phyloP scores from a whole-genome alignment of 1,284 basidiomycete species.

The Takashimella koratensis region DNA sequence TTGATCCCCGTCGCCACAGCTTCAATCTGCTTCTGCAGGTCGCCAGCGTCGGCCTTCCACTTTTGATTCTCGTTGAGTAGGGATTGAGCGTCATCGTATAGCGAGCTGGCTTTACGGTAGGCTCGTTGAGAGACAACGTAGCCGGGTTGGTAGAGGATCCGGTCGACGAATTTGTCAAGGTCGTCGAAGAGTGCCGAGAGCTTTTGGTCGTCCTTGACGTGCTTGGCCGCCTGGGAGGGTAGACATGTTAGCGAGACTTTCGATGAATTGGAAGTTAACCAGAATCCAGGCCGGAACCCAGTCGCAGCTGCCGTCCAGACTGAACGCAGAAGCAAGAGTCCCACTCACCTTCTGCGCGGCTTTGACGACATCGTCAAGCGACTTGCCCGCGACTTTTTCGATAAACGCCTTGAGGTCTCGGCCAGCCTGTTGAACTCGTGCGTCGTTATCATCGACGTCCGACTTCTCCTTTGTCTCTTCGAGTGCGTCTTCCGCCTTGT shows the following conservation, averaged over 20 bases:
- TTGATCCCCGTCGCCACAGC: conserved; percentile 43
- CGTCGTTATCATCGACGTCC: conserved; percentile 46
- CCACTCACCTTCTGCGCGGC: conserved; percentile 41
- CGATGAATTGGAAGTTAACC: not conserved
- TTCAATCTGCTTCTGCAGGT: conserved; percentile 45
- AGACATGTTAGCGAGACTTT: not conserved
- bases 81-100: conserved; percentile 49
- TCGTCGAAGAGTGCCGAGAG: conserved; percentile 45
- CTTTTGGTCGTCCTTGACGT: conserved; percentile 46
- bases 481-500: conserved; percentile 47
- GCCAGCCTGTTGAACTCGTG: conserved; percentile 47
- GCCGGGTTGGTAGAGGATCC: conserved; percentile 45
- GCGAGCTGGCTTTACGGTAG: conserved; percentile 39
- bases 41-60: conserved; percentile 43
- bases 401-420: conserved; percentile 47
- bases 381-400: conserved; percentile 48
- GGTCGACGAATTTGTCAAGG: conserved; percentile 41
- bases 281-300: too few relatives aligned
- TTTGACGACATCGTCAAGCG: conserved; percentile 44
- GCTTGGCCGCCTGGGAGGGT: conserved; percentile 33
- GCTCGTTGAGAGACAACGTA: conserved; percentile 47
- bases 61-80: conserved; percentile 40
- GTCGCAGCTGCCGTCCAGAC: too few relatives aligned
- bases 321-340: not conserved
- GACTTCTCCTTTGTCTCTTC: conserved; percentile 45